phyloP scores from a whole-genome alignment of 176 grass and related monocot genomes.

The Metroxylon sagu region DNA sequence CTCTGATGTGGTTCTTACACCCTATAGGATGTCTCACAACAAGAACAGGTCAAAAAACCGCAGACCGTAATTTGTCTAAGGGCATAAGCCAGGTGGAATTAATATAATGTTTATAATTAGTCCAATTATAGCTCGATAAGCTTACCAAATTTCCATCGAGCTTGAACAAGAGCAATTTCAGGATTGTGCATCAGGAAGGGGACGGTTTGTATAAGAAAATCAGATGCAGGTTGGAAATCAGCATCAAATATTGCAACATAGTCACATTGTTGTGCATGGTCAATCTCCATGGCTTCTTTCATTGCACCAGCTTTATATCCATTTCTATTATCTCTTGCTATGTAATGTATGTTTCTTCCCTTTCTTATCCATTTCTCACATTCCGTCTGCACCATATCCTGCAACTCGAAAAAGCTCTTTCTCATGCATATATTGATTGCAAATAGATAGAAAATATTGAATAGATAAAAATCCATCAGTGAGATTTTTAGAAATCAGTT shows the following conservation, averaged over 20 bases:
- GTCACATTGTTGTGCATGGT: constrained; percentile 54
- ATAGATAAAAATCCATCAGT: not conserved
- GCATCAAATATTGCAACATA: constrained; percentile 92
- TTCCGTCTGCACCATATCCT: constrained; percentile 69
- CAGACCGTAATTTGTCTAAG: too few species aligned
- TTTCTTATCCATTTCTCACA: constrained; percentile 64
- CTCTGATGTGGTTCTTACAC: too few species aligned
- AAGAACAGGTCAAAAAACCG: too few species aligned
- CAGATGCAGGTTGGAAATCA: constrained; percentile 65
- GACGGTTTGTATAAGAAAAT: constrained; percentile 60
- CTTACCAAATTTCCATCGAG: constrained; percentile 87
- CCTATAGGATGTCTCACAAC: too few species aligned
- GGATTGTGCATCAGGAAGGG: constrained; percentile 86
- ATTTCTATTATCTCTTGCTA: constrained; percentile 64
- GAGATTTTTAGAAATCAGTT: too few species aligned
- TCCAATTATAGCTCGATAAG: too few species aligned
- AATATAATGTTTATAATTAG: too few species aligned
- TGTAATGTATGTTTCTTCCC: constrained; percentile 69
- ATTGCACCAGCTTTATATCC: constrained; percentile 94
- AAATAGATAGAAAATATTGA: not conserved
- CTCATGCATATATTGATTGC: too few species aligned
- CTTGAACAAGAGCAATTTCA: constrained; percentile 69
- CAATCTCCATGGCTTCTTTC: constrained; percentile 61
- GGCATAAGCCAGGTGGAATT: too few species aligned
- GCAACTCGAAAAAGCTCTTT: not conserved